Evolutionary conservation across 2,329 filamentous ascomycete species (phyloP), one percentile per base, ranked within the genome.

Genomic region (Hymenoscyphus repandus): DNA sequence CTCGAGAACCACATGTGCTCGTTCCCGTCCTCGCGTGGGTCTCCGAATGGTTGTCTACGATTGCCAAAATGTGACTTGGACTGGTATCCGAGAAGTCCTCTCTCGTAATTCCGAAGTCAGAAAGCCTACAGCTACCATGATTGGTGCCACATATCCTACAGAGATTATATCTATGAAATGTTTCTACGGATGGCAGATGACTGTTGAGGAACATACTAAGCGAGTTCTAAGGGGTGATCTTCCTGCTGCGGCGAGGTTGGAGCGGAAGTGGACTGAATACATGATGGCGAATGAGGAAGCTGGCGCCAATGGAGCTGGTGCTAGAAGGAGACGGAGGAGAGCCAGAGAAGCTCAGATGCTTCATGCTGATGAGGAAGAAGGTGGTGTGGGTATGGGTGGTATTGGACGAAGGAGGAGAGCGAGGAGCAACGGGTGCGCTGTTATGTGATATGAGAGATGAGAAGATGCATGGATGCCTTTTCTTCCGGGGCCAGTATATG

Each of bases 181-280:
- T 69, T 97, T 92, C 72, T 95, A 95, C 67, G 90, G 87, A 38
- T 96, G 89, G 81, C 92, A 97, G 70, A 88, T 89, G 71, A 96
- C 90, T 0, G 90, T 96, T 4, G 87, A 96, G 59, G 90, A 96
- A 67, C 92, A 97, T 69, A 90, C 84, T 47, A 92, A 91, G 71
- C 82, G 91, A 3, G 88, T 96, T 0, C 68, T 95, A 46, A 76
- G 80, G 4, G 89, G 89, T 6, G 88, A 96, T 55, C 78, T 90
- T 52, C 74, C 76, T 0, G 78, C 87, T 1, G 93, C 93, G 0
- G 77, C 76, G 34, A 76, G 88, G n/a, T 75, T 97, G 17, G 91
- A 96, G 73, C 78, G 84, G 57, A 95, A 92, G 67, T 97, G 92
- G 92, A 86, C 86, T 0, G 87, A 95, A 49, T 95, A 90, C 68